Base-by-base conservation (phyloP, 768 basidiomycete genomes). In the Cystobasidiopsis lactophilus region DNA sequence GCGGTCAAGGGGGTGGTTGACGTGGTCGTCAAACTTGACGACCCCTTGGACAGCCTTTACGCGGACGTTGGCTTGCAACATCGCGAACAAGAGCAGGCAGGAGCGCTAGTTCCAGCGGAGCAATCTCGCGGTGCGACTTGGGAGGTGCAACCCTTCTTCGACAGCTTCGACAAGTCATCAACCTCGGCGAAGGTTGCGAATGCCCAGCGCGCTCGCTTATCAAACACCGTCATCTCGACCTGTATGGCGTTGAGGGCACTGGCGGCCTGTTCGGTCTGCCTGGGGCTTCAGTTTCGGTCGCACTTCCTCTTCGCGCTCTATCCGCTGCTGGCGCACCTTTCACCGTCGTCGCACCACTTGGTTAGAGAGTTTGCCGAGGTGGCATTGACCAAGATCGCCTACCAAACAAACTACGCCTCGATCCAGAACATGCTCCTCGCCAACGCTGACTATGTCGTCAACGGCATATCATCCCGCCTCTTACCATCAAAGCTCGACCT, bases 371-470 rank as follows among this genome's bases (percentile, higher is more conserved):
- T 82, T n/a, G 89, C 80, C 1, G 68, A 79, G 9, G 76, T 79
- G 3, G 72, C 85, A 1, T 71, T 98, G 51, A 66, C 74, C 54
- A 77, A 73, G 54, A 74, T 91, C 31, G 73, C 86, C 5, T 68
- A 72, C n/a, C 71, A 75, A 50, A 77, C 80, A 2, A 85, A 81
- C 3, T 89, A 86, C 60, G 85, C 88, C n/a, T 82, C 85, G 3
- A 74, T 84, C 0, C 77, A 79, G 40, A 89, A 89, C 61, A 71
- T 96, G 26, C 71, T 98, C 4, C 73, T 95, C 37, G 80, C 89
- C 21, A 93, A 98, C 66, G 91, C 91, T 59, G 91, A 98, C 67
- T 96, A 98, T 63, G 81, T 85, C 9, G 75, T 98, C 52, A 86
- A 95, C 59, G 77, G 82, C 2, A 79, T 91, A 16, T 83, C 85